Percentiles rank a stretch among this genome's conserved stretches.
These are phyloP conservation scores for Diddensiella transvaalensis DNA, from an alignment of 805 yeast genomes.

Conservation along the genomic window DNA sequence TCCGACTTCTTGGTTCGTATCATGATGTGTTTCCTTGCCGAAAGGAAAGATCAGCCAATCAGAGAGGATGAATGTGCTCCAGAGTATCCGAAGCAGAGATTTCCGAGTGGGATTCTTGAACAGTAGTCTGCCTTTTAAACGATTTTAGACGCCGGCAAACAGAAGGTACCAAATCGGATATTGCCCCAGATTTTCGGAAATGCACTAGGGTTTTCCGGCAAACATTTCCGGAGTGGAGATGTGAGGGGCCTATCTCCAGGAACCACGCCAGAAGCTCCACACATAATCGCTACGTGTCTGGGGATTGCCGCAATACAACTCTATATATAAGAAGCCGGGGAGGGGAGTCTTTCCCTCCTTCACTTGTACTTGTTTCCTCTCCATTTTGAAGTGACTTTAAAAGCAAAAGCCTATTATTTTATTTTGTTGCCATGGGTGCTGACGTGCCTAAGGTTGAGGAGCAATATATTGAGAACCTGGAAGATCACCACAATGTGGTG, in stretches of 20 bases:
- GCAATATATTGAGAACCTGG: neutral
- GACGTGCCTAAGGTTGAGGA: neutral
- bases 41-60: no score
- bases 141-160: no score
- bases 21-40: no score
- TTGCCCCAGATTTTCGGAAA: neutral
- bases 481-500: neutral
- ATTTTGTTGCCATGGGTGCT: neutral
- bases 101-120: conserved; percentile 1
- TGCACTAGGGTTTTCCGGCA: neutral
- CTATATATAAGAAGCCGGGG: neutral
- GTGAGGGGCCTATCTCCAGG: neutral
- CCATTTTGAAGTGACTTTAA: no score
- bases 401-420: no score
- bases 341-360: neutral
- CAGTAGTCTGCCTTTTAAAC: no score
- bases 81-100: neutral
- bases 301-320: neutral
- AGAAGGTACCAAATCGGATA: no score
- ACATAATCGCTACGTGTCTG: no score
- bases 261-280: neutral
- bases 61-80: no score
- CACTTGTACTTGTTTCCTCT: no score
- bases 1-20: neutral
- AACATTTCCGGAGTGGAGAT: neutral